Conservation (phyloP, 805 yeast species). For the Komagataella pseudopastoris region DNA sequence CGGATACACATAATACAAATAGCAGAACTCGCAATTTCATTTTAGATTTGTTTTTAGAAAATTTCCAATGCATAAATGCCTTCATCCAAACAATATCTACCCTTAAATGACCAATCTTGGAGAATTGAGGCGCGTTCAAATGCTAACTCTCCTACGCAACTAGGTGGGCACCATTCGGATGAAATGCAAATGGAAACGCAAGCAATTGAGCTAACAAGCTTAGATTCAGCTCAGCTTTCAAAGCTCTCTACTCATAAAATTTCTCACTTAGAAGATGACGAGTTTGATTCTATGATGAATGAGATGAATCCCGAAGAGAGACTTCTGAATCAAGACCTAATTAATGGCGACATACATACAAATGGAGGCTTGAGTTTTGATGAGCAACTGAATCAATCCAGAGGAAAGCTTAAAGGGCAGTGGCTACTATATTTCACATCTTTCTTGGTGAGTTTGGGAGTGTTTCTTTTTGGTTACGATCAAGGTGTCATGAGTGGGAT, state of each 20-base stretch:
- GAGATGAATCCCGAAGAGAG: neutral
- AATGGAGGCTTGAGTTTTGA: slow-evolving; percentile 9
- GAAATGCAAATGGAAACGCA: neutral
- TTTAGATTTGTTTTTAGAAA: neutral
- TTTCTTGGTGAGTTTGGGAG: slow-evolving; percentile 14
- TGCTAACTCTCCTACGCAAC: neutral
- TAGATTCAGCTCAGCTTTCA: neutral
- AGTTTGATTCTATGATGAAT: neutral
- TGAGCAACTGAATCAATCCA: slow-evolving; percentile 2
- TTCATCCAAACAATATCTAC: neutral
- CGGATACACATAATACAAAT: neutral
- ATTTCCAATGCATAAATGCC: neutral
- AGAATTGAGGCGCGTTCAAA: neutral
- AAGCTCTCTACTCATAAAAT: neutral
- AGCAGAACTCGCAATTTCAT: neutral
- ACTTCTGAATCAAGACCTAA: slow-evolving; percentile 3
- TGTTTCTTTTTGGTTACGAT: slow-evolving; percentile 58
- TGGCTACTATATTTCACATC: slow-evolving; percentile 13
- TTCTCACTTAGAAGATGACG: neutral
- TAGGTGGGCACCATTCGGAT: neutral
- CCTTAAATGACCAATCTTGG: neutral
- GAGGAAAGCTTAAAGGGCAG: slow-evolving; percentile 10
- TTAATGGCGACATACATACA: neutral
- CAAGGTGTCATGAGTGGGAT: slow-evolving; percentile 75
- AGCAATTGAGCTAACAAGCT: neutral